These are phyloP conservation scores for Cutaneotrichosporon sp. DNA, from an alignment of 1,284 basidiomycete species.

Conservation along the genomic window DNA sequence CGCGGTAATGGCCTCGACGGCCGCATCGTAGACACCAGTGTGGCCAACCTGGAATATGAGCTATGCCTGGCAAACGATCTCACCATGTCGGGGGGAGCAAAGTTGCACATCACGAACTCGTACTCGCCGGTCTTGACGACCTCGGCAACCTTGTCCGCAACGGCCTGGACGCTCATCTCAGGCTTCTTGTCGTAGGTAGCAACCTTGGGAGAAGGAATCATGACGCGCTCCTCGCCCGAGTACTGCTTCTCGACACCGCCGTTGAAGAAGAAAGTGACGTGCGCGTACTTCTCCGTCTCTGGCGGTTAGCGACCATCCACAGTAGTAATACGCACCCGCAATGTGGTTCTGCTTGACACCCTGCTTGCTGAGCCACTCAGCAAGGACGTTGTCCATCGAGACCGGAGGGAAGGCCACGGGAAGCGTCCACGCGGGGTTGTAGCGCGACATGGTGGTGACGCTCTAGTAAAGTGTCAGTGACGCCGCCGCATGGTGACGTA, in stretches of 20 bases:
- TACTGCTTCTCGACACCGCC: slow-evolving; percentile 91
- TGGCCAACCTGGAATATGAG: slow-evolving; percentile 67
- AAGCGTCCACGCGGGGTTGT: slow-evolving; percentile 87
- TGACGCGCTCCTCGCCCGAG: slow-evolving; percentile 73
- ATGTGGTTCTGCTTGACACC: slow-evolving; percentile 81
- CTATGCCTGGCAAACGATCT: slow-evolving; percentile 21
- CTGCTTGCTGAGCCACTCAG: slow-evolving; percentile 79
- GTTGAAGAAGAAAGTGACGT: slow-evolving; percentile 97
- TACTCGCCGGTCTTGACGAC: slow-evolving; percentile 68
- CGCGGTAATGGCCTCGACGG: slow-evolving; percentile 75
- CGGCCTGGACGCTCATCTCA: slow-evolving; percentile 79
- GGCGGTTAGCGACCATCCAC: slow-evolving; percentile 8
- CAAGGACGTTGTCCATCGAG: slow-evolving; percentile 85
- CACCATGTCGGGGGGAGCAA: slow-evolving; percentile 92
- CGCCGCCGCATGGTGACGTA: slow-evolving; percentile 45
- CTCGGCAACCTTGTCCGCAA: slow-evolving; percentile 85
- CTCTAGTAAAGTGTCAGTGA: slow-evolving; percentile 57
- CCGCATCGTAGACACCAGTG: slow-evolving; percentile 84
- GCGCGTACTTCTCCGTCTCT: slow-evolving; percentile 94
- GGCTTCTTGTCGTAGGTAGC: slow-evolving; percentile 86
- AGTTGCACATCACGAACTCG: slow-evolving; percentile 94
- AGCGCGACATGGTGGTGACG: slow-evolving; percentile 90
- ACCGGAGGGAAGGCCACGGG: slow-evolving; percentile 84
- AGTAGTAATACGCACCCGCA: slow-evolving; percentile 60
- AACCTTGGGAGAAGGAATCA: slow-evolving; percentile 87